phyloP scores from a whole-genome alignment of 805 yeast genomes.

The Kluyveromyces aestuarii region DNA sequence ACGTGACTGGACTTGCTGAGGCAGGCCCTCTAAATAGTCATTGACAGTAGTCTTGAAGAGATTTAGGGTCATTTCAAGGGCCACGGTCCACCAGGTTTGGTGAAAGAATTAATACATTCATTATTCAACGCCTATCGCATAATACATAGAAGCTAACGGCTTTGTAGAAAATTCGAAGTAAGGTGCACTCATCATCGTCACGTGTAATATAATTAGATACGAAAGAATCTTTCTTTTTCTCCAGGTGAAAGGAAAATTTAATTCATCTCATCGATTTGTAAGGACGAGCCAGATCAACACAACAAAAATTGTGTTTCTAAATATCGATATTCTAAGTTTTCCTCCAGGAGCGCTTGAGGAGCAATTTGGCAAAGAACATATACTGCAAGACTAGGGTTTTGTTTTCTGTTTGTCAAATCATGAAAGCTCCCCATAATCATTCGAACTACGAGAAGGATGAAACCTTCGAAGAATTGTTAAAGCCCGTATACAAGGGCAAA shows the following conservation, averaged over 20 bases:
- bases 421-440: constrained; percentile 8
- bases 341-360: neutral
- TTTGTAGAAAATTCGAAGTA: no score
- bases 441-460: constrained; percentile 36
- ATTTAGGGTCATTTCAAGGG: constrained; percentile 16
- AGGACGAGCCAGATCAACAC: neutral
- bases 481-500: constrained; percentile 82
- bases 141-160: neutral
- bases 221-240: neutral
- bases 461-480: constrained; percentile 64
- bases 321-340: neutral
- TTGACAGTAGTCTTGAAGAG: constrained; percentile 66
- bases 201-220: neutral
- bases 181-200: neutral
- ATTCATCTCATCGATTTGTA: neutral
- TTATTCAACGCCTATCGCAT: no score
- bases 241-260: neutral
- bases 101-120: neutral
- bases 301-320: no score
- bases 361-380: neutral
- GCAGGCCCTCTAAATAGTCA: constrained; percentile 83
- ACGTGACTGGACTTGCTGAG: constrained; percentile 75
- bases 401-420: neutral
- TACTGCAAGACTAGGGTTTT: neutral
- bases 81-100: no score